Evolutionary conservation across 352 stramenopile species (phyloP), one percentile per base, ranked within the genome.

Genomic region (Globisporangium viniferum): DNA sequence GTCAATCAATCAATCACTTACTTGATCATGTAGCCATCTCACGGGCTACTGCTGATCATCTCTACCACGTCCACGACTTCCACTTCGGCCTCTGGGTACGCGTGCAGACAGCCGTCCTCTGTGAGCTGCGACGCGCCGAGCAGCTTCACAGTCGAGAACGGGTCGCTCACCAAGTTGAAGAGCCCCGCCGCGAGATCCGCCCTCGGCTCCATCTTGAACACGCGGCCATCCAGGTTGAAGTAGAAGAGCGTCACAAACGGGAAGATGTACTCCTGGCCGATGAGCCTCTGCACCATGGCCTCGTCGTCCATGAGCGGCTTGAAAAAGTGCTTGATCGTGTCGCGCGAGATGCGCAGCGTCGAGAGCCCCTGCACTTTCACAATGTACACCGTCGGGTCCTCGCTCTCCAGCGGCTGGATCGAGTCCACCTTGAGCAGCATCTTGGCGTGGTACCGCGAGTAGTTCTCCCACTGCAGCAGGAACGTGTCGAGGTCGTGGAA

Each of bases 251-350:
- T 80, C 5, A 73, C 75, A 59, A 86, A 89, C 5, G 80, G 73
- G 57, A 89, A 86, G 49, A 70, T 70, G 65, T 89, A 89, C 44
- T 80, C 73, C 57, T 87, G 75, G 18, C 83, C 83, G 22, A 91
- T 74, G 44, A 91, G 76, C 22, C 71, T 72, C 70, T 90, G 81
- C n/a, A 90, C 83, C 68, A 91, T 77, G 4, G 72, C 33, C 59
- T 90, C 83, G 60, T 91, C 79, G 7, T 72, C 71, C 8, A 88
- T 61, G 15, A 91, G 49, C 1, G 80, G 81, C 54, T 83, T 73
- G 55, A 90, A 91, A 51, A 91, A 87, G 41, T 90, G 75, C 59
- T 73, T 72, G 73, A 91, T 85, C 20, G 83, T 91, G 59, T 85
- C 76, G 29, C 81, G 70, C 4, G 76, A 86, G 71, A 91, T 89